A percentile compares a stretch with the other conserved stretches of the same genome.
Conservation (phyloP, 345 rosid species). For the Dimocarpus longan region DNA sequence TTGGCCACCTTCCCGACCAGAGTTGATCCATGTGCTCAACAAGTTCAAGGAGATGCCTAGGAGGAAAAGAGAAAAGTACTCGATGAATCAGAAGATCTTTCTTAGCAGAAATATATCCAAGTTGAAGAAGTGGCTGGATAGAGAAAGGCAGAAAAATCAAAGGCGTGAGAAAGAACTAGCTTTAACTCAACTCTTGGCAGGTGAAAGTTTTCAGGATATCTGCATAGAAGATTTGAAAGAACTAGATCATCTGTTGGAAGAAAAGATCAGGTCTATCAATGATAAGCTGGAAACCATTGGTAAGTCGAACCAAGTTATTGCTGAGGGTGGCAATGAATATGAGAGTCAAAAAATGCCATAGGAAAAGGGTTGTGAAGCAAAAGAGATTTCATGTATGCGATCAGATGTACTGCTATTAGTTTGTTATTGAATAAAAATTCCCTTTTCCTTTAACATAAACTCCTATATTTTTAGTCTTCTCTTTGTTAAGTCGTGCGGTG, state of each 20-base stretch:
- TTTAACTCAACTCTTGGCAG: slow-evolving; percentile 4
- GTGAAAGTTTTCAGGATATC: not conserved
- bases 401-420: not conserved
- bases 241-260: slow-evolving; percentile 11
- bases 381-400: not conserved
- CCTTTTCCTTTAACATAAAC: not conserved
- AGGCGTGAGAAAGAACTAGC: slow-evolving; percentile 33
- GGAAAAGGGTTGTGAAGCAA: not conserved
- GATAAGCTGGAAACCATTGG: not conserved
- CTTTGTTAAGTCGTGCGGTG: not conserved
- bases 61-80: slow-evolving; percentile 36
- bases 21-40: slow-evolving; percentile 20
- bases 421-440: not conserved
- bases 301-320: not conserved
- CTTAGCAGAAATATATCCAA: slow-evolving; percentile 19
- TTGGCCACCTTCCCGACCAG: slow-evolving; percentile 53
- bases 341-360: not conserved
- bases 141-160: slow-evolving; percentile 24
- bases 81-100: slow-evolving; percentile 38
- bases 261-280: slow-evolving; percentile 18
- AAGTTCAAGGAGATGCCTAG: slow-evolving; percentile 31
- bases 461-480: not conserved
- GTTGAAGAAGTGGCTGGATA: slow-evolving; percentile 23
- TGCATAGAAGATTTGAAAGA: slow-evolving; percentile 23
- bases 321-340: not conserved